Conservation (phyloP, 1,284 basidiomycete species). For the Meira nashicola region DNA sequence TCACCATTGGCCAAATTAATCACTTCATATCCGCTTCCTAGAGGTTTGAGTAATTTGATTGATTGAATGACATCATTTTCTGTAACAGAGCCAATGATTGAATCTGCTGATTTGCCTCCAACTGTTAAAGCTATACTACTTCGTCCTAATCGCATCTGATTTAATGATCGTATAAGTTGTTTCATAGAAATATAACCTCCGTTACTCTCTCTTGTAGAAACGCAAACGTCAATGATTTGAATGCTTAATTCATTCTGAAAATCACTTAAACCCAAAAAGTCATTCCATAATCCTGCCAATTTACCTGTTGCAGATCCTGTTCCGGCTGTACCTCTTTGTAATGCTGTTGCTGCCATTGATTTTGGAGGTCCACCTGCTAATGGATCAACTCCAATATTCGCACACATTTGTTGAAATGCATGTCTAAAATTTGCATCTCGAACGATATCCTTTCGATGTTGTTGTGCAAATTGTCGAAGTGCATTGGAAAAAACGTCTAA, state of each 20-base stretch:
- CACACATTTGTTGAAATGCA: constrained; percentile 94
- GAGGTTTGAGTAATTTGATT: constrained; percentile 78
- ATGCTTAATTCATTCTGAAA: constrained; percentile 95
- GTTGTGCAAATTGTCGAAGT: constrained; percentile 72
- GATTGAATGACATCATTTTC: constrained; percentile 79
- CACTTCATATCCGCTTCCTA: constrained; percentile 83
- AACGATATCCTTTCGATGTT: constrained; percentile 78
- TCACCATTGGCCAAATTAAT: constrained; percentile 59
- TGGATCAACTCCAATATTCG: constrained; percentile 89
- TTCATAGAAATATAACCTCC: constrained; percentile 86
- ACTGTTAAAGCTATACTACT: not conserved
- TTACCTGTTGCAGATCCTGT: constrained; percentile 54
- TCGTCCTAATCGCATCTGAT: constrained; percentile 64
- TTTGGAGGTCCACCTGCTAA: constrained; percentile 57
- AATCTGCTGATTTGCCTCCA: constrained; percentile 2
- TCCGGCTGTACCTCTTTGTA: not conserved
- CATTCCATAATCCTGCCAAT: constrained; percentile 74
- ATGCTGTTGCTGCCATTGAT: not conserved
- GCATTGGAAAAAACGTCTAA: constrained; percentile 76
- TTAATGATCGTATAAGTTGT: constrained; percentile 75
- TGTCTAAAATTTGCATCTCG: constrained; percentile 81
- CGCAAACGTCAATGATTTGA: constrained; percentile 93
- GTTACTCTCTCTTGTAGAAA: constrained; percentile 78
- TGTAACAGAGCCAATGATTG: constrained; percentile 56
- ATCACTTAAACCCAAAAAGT: constrained; percentile 76